Base-by-base conservation (phyloP, 2,329 filamentous ascomycete genomes). In the Tolypocladium amazonense region DNA sequence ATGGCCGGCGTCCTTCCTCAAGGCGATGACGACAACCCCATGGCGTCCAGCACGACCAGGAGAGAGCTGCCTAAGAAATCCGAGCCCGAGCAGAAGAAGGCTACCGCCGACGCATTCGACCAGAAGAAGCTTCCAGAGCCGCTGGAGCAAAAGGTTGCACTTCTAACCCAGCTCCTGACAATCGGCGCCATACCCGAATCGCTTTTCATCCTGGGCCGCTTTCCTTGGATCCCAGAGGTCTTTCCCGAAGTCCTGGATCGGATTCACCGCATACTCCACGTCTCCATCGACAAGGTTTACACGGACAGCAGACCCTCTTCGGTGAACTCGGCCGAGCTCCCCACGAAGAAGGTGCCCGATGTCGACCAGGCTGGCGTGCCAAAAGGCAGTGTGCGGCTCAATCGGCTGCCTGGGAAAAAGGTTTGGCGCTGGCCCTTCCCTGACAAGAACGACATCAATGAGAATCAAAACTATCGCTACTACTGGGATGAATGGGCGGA, bases 401-500 rank as follows among this genome's bases (percentile, higher is more conserved):
- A 72, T 41, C 79, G 85, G 57, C 79, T 85, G 33, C 75, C 81
- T 3, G 76, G 83, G n/a, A 85, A 84, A 65, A 88, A 88, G 68
- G 80, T 84, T 20, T 78, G 94, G 64, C 84, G 89, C 62, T 97
- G 93, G 93, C 89, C 92, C 5, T 88, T 88, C 66, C 85, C 91
- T 6, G 92, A 96, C 66, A 87, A 85, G 65, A 81, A 81, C 63
- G 90, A 94, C 68, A 85, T 85, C 33, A 87, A 86, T 59, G 90
- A 92, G 65, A 87, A 87, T 25, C 81, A 82, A n/a, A 84, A 89
- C 58, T 97, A 97, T 71, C 85, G 89, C 39, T 97, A 95, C 71
- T 99, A 99, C 73, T 97, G 94, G 87, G 92, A 96, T 61, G 94
- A 97, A 66, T 99, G 94, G 94, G 82, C 87, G 2, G 93, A 97